These are phyloP conservation scores for Panaeolus papilionaceus DNA, from an alignment of 768 basidiomycete species.

Conservation along the genomic window DNA sequence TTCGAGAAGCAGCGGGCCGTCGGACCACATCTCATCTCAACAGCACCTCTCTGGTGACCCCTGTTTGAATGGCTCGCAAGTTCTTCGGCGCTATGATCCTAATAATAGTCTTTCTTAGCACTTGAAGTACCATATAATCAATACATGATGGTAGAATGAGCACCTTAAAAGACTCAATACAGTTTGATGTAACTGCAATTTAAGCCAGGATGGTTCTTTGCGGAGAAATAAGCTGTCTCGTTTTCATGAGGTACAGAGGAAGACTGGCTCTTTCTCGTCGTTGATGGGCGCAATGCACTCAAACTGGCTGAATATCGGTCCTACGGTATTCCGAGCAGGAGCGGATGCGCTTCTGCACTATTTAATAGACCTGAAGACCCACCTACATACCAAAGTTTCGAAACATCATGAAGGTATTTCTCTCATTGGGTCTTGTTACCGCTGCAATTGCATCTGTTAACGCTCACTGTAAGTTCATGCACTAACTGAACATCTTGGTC, in stretches of 20 bases:
- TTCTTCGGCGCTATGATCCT: background rate
- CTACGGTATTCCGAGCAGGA: background rate
- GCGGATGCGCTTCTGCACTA: background rate
- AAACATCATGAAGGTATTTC: slow-evolving; percentile 1
- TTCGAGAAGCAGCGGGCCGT: background rate
- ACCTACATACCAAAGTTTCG: too few relatives aligned
- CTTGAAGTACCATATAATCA: too few relatives aligned
- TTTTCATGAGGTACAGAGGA: background rate
- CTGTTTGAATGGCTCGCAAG: background rate
- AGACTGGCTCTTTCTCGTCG: background rate
- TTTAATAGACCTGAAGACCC: background rate
- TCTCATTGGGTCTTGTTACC: background rate
- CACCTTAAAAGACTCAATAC: background rate
- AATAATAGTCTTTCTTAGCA: too few relatives aligned
- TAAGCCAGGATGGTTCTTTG: background rate
- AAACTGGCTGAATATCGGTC: slow-evolving; percentile 7
- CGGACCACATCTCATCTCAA: background rate
- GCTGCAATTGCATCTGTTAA: background rate
- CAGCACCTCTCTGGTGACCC: too few relatives aligned
- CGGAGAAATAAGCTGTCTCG: background rate
- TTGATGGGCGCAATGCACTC: background rate
- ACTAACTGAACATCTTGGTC: background rate
- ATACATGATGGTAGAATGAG: background rate
- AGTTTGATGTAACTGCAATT: background rate
- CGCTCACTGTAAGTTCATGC: background rate